Base-by-base conservation (phyloP, 306 rosid genomes). In the Carpinus fangiana region DNA sequence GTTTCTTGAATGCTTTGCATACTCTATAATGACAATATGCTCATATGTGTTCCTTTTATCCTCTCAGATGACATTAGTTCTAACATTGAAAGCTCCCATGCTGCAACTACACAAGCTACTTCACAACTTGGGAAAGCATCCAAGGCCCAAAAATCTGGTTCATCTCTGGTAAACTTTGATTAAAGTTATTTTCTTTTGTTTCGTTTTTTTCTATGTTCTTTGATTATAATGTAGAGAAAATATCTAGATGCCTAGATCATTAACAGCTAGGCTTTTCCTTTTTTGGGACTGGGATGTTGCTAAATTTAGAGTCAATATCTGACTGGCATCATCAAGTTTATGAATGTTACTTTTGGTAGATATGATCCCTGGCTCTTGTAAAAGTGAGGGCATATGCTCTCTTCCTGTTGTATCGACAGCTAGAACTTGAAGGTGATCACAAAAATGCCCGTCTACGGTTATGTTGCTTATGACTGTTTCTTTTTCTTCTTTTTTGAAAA, bases 61-160 rank as follows among this genome's bases (percentile, higher is more conserved):
- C 69, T 75, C 85, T 84, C 72, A 92, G 98, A 92, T 86, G 97
- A 94, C 71, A 82, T 94, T 57, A 91, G 94, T 72, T 81, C 97
- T 86, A 89, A 94, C 84, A 84, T 90, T 21, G 97, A 90, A 81
- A 71, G 89, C 73, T 74, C 98, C 21, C 97, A 94, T 12, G 90
- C 83, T 74, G 92, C 97, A 36, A 94, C 93, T 31, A 81, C 60
- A 48, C 95, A 92, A 83, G 98, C 84, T 67, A 92, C 64, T 52
- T 70, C 98, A 28, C 93, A 94, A 62, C 96, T 94, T 54, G 89
- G 38, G 14, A 89, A 92, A 83, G 97, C 98, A 31, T 79, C 98
- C 7, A 94, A 89, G 84, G 87, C 91, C 53, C 98, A 94, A 72
- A 89, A 83, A 88, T 94, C 97, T 65, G 90, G 88, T 84, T 94